Percentiles rank a stretch among this genome's conserved stretches.
These are phyloP conservation scores for Crithidia brevicula DNA, from an alignment of 208 protist species.

Conservation along the genomic window DNA sequence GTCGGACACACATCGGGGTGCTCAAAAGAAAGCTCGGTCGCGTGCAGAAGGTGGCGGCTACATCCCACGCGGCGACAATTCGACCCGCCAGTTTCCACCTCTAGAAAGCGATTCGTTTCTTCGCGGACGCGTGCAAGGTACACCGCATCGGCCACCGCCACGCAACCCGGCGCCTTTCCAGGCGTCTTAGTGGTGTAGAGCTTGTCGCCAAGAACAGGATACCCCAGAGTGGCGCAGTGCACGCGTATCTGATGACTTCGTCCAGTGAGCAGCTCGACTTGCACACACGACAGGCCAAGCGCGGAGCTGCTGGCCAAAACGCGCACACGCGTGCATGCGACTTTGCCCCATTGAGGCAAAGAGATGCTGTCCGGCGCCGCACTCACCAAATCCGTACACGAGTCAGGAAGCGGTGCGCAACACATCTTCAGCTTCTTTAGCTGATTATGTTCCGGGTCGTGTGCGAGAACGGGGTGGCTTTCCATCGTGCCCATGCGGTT, in stretches of 20 bases:
- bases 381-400: no score
- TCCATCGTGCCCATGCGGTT: slow-evolving; percentile 57
- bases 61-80: slow-evolving; percentile 17
- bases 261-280: slow-evolving; percentile 77
- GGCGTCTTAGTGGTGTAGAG: slow-evolving; percentile 70
- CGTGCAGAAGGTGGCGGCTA: slow-evolving; percentile 76
- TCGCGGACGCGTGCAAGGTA: slow-evolving; percentile 63
- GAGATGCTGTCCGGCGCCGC: no score
- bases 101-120: slow-evolving; percentile 15
- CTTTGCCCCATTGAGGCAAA: slow-evolving; percentile 28
- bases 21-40: slow-evolving; percentile 45
- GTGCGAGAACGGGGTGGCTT: slow-evolving; percentile 24
- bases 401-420: slow-evolving; percentile 31
- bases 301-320: slow-evolving; percentile 40
- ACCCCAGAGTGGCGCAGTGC: slow-evolving; percentile 73
- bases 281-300: slow-evolving; percentile 54
- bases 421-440: slow-evolving; percentile 85
- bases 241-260: slow-evolving; percentile 91
- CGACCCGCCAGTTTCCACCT: slow-evolving; percentile 4
- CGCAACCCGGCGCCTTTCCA: slow-evolving; percentile 29
- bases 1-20: slow-evolving; percentile 36
- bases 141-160: slow-evolving; percentile 61
- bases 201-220: slow-evolving; percentile 86
- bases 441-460: slow-evolving; percentile 40
- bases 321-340: slow-evolving; percentile 55